A percentile compares a stretch with the other conserved stretches of the same genome.
Evolutionary conservation across 2,329 filamentous ascomycete genomes (phyloP).

Genomic region (Neonectria hederae): DNA sequence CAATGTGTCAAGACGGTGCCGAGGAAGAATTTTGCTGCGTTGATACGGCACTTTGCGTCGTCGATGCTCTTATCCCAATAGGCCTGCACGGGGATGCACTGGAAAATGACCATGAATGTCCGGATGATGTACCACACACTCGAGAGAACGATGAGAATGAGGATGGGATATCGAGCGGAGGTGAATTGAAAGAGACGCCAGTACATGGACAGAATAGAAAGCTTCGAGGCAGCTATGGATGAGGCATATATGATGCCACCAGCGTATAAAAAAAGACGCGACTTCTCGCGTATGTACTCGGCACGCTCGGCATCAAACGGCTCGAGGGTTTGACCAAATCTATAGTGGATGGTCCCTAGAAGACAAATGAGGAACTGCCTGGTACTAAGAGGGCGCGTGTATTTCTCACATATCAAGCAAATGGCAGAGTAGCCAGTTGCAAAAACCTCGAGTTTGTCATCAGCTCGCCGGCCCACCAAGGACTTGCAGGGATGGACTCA

Average conservation of each 20-base stretch:
- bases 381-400: not conserved
- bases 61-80: conserved; percentile 46
- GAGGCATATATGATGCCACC: conserved; percentile 37
- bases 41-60: conserved; percentile 43
- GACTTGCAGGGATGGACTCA: conserved; percentile 1
- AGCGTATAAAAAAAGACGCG: conserved; percentile 28
- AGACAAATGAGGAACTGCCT: not conserved
- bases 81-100: conserved; percentile 45
- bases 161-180: conserved; percentile 41
- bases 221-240: conserved; percentile 41
- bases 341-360: conserved; percentile 34
- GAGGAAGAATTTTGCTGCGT: conserved; percentile 45
- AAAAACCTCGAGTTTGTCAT: conserved; percentile 20
- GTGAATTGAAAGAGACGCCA: conserved; percentile 43
- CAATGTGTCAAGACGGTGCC: conserved; percentile 45
- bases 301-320: not conserved
- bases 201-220: conserved; percentile 44
- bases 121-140: conserved; percentile 42
- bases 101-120: conserved; percentile 47
- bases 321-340: conserved; percentile 32
- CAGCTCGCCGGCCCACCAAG: too few species aligned
- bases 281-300: conserved; percentile 25
- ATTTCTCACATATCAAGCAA: conserved; percentile 30
- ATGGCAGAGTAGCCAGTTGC: conserved; percentile 30
- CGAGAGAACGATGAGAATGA: conserved; percentile 34